These are phyloP conservation scores for Fusarium sp. DNA, from an alignment of 2,329 filamentous ascomycete species.

Conservation along the genomic window DNA sequence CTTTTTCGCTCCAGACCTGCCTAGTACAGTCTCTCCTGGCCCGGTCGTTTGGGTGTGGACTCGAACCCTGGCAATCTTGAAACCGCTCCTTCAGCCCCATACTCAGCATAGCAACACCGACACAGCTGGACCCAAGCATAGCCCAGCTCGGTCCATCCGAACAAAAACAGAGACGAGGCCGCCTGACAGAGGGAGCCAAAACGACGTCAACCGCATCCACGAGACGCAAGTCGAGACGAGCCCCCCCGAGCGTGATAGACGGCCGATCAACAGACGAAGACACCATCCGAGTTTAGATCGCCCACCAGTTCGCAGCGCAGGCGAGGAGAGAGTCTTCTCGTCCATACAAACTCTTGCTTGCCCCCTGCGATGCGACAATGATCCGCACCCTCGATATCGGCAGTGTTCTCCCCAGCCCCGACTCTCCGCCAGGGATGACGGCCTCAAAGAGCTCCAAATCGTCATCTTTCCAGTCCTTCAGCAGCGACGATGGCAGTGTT, in stretches of 20 bases:
- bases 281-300: background rate
- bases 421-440: slow-evolving; percentile 68
- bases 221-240: slow-evolving; percentile 15
- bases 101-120: slow-evolving; percentile 40
- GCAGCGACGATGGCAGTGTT: slow-evolving; percentile 74
- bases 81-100: slow-evolving; percentile 40
- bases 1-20: slow-evolving; percentile 38
- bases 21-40: slow-evolving; percentile 34
- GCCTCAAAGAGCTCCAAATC: slow-evolving; percentile 89
- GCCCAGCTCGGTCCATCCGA: slow-evolving; percentile 26
- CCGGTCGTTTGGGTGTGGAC: slow-evolving; percentile 35
- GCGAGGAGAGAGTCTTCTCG: slow-evolving; percentile 22
- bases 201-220: slow-evolving; percentile 15
- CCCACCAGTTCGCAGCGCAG: slow-evolving; percentile 16
- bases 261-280: background rate
- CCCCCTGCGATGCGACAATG: slow-evolving; percentile 48
- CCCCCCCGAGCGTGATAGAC: slow-evolving; percentile 5
- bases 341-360: slow-evolving; percentile 16
- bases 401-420: slow-evolving; percentile 47
- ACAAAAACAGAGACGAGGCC: slow-evolving; percentile 36
- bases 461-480: slow-evolving; percentile 83
- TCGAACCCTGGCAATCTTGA: slow-evolving; percentile 42
- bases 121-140: slow-evolving; percentile 23
- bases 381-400: slow-evolving; percentile 46
- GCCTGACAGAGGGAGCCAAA: slow-evolving; percentile 11